Evolutionary conservation across 495 filamentous ascomycete species (phyloP), one percentile per base, ranked within the genome.

Genomic region (Aspergillus heteromorphus): DNA sequence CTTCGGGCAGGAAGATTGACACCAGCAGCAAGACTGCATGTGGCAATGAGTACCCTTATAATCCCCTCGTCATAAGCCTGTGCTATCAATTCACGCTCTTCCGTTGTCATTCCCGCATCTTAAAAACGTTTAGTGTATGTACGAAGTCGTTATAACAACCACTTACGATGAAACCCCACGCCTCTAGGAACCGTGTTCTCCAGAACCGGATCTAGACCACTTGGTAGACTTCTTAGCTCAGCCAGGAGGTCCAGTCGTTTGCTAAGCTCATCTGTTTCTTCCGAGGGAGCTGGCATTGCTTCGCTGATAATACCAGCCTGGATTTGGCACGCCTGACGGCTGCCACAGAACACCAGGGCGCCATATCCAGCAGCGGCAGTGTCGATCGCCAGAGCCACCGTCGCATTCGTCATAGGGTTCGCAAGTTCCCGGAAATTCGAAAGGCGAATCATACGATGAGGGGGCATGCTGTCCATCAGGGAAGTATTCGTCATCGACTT

Each of bases 11-110:
- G 81, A 40, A 89, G 74, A 68, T 93, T 93, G 40, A 93, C 87
- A 11, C 89, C 89, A 36, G 89, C 88, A n/a, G 89, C 88, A 53
- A 93, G 82, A 56, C 86, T 90, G 54, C 87, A 90, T 13, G 89
- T 93, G 17, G 89, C 89, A 14, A 89, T 86, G 31, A 91, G 83
- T 0, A 90, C 82, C 58, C 83, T 88, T 25, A 93, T 57, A 3
- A 78, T 69, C 1, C 89, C 87, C 27, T 73, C 69, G 61, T 92
- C 87, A 58, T 91, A 93, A 10, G 87, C 85, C 31, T 77, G 77
- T 4, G 86, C 84, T 45, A 92, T 79, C 17, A 90, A 67, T 48
- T 92, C 88, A 27, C 88, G 80, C 66, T 93, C 89, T 69, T 93
- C 89, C 0, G 78, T 84, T 4, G 88, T 91, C 66, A 93, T 75